Conservation (phyloP, 768 basidiomycete species). For the Leucogyrophana mollusca region DNA sequence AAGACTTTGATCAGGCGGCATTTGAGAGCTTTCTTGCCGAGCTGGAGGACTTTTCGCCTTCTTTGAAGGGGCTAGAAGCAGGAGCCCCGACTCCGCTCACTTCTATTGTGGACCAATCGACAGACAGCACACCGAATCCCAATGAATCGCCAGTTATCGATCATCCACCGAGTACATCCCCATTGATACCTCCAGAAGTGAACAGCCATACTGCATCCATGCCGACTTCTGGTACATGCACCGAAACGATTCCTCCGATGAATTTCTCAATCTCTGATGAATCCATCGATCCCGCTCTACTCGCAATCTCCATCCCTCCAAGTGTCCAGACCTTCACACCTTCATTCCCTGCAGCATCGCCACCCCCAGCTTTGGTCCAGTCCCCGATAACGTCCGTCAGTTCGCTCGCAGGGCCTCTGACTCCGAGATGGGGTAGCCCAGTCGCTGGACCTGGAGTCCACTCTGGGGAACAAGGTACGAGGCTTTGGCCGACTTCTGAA, state of each 20-base stretch:
- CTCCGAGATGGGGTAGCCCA: slow-evolving; percentile 13
- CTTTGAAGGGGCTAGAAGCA: slow-evolving; percentile 7
- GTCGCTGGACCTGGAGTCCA: neutral
- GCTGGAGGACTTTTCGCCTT: slow-evolving; percentile 43
- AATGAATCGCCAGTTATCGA: too few species aligned
- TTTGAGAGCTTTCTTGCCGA: slow-evolving; percentile 54
- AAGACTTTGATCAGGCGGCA: slow-evolving; percentile 34
- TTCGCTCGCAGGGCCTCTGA: slow-evolving; percentile 25
- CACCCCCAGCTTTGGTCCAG: slow-evolving; percentile 17
- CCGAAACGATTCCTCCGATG: too few species aligned
- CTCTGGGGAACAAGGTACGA: slow-evolving; percentile 14
- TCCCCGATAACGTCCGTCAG: slow-evolving; percentile 32
- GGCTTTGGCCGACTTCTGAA: neutral
- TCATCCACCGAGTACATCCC: too few species aligned
- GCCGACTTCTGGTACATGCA: too few species aligned
- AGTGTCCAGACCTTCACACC: neutral
- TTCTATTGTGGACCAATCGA: too few species aligned
- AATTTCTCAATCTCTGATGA: slow-evolving; percentile 14
- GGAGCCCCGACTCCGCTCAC: slow-evolving; percentile 5
- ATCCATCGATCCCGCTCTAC: slow-evolving; percentile 30
- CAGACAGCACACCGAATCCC: too few species aligned
- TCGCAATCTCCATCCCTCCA: slow-evolving; percentile 24
- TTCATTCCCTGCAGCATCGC: slow-evolving; percentile 7
- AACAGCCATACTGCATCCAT: too few species aligned
- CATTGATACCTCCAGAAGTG: too few species aligned